Percentiles rank a stretch among this genome's conserved stretches.
Evolutionary conservation across 1,284 basidiomycete genomes (phyloP).

Genomic region (Cerioporus squamosus): DNA sequence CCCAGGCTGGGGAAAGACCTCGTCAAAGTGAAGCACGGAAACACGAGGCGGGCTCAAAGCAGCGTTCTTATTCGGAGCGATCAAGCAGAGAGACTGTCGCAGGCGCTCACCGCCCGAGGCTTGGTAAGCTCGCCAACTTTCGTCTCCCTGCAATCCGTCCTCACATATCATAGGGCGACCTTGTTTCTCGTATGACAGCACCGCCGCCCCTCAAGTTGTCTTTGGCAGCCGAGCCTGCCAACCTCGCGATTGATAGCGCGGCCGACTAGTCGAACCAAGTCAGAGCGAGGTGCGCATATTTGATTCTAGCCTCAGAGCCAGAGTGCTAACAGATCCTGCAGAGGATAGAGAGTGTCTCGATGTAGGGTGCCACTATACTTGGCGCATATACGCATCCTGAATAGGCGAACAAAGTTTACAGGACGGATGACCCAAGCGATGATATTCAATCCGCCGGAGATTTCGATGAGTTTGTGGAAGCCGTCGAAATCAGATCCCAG

Average conservation of each 20-base stretch:
- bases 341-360: constrained; percentile 26
- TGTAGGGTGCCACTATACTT: constrained; percentile 17
- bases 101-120: constrained; percentile 6
- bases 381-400: no score
- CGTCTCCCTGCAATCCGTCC: background rate
- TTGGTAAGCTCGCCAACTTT: constrained; percentile 3
- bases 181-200: background rate
- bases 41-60: background rate
- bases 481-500: background rate
- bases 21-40: background rate
- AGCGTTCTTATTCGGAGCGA: background rate
- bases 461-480: background rate
- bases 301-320: background rate
- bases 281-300: constrained; percentile 21
- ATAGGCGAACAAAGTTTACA: constrained; percentile 25
- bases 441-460: constrained; percentile 9
- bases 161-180: background rate
- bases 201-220: constrained; percentile 19
- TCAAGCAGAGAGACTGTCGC: background rate
- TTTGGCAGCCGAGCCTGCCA: constrained; percentile 19
- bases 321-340: background rate
- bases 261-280: constrained; percentile 20
- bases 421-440: constrained; percentile 31
- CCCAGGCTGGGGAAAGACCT: constrained; percentile 25
- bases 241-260: constrained; percentile 25